A percentile compares a stretch with the other conserved stretches of the same genome.
Evolutionary conservation across 2,329 filamentous ascomycete species (phyloP).

Genomic region (Colletotrichum sp.): DNA sequence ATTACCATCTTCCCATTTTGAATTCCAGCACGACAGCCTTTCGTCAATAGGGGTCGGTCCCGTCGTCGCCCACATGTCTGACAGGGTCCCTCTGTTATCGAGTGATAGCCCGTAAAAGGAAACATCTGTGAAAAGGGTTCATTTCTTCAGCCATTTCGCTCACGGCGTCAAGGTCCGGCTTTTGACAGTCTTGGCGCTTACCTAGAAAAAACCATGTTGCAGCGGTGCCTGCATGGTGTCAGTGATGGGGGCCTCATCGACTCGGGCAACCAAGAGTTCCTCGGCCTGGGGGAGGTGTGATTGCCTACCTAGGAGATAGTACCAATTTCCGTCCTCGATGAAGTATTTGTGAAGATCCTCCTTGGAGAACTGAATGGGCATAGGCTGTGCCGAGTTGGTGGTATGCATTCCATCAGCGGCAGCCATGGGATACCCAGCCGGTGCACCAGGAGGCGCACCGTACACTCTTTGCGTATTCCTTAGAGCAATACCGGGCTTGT

Average conservation of each 20-base stretch:
- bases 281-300: background rate
- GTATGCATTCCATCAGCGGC: constrained; percentile 35
- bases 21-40: constrained; percentile 52
- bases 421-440: constrained; percentile 21
- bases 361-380: constrained; percentile 53
- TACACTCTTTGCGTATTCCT: constrained; percentile 66
- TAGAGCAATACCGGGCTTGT: constrained; percentile 63
- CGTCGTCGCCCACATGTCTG: constrained; percentile 47
- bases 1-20: constrained; percentile 43
- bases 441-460: constrained; percentile 39
- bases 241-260: background rate
- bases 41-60: constrained; percentile 36
- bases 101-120: constrained; percentile 60
- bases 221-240: constrained; percentile 40
- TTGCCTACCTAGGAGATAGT: constrained; percentile 41
- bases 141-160: background rate
- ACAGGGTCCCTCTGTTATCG: constrained; percentile 46
- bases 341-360: constrained; percentile 56
- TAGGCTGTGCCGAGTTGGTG: constrained; percentile 37
- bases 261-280: background rate
- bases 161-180: background rate
- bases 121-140: constrained; percentile 48
- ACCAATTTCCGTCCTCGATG: constrained; percentile 51
- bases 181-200: background rate
- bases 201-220: constrained; percentile 53